Percentiles rank a stretch among this genome's conserved stretches.
Evolutionary conservation across 2,329 filamentous ascomycete genomes (phyloP).

Genomic region (Leptographium lundbergii): DNA sequence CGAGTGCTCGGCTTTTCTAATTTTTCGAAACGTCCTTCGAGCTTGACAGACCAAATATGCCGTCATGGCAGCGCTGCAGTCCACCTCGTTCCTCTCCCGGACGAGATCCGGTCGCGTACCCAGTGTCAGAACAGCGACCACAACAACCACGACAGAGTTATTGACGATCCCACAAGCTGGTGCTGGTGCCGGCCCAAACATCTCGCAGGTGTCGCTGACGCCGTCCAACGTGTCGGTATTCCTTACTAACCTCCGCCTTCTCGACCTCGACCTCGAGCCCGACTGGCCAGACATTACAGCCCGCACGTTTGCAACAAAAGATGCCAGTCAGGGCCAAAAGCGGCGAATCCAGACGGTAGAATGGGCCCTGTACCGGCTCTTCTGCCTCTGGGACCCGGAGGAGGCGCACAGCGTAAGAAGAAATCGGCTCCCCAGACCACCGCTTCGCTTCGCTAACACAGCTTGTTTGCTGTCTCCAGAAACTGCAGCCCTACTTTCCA

Average conservation of each 20-base stretch:
- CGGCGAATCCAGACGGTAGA: constrained; percentile 72
- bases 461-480: constrained; percentile 34
- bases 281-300: constrained; percentile 72
- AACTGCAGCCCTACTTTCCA: constrained; percentile 82
- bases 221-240: constrained; percentile 52
- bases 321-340: constrained; percentile 62
- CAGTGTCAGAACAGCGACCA: constrained; percentile 7
- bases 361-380: constrained; percentile 84
- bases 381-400: constrained; percentile 68
- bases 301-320: constrained; percentile 55
- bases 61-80: constrained; percentile 8
- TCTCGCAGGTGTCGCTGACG: constrained; percentile 8
- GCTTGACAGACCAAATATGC: neutral
- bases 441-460: too few relatives aligned
- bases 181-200: neutral
- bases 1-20: neutral
- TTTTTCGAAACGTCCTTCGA: neutral
- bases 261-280: constrained; percentile 61
- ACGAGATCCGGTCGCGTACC: constrained; percentile 15
- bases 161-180: neutral
- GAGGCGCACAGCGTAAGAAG: constrained; percentile 39
- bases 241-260: constrained; percentile 68
- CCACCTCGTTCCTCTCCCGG: constrained; percentile 13
- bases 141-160: neutral
- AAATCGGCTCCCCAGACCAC: neutral